Evolutionary conservation across 257 asterid species (phyloP).

Genomic region (Linderniella brevidens): DNA sequence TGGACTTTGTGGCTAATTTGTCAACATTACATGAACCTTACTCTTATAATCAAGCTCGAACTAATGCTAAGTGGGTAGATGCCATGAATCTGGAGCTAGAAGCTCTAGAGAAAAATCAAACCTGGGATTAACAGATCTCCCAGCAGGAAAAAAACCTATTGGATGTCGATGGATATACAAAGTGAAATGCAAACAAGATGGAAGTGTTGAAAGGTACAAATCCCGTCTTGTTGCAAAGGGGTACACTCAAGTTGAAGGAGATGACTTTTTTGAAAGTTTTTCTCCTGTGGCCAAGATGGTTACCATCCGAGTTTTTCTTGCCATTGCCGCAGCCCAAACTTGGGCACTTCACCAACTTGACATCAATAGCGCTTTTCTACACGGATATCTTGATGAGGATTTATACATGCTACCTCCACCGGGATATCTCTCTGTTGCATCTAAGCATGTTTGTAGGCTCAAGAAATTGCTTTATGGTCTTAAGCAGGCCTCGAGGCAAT

Average conservation of each 20-base stretch:
- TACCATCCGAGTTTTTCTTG: neutral
- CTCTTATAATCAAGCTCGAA: neutral
- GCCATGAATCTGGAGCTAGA: neutral
- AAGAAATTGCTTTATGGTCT: neutral
- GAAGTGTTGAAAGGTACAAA: too few relatives aligned
- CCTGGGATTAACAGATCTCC: neutral
- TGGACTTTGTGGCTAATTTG: neutral
- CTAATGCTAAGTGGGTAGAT: neutral
- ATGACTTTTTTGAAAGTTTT: neutral
- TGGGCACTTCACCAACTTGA: neutral
- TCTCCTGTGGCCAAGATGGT: neutral
- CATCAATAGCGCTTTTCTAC: neutral
- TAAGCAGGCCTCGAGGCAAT: neutral
- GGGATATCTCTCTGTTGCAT: neutral
- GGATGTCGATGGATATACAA: neutral
- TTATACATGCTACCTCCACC: neutral
- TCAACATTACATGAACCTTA: too few relatives aligned
- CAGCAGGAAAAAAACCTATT: neutral
- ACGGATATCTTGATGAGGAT: neutral
- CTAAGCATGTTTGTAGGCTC: neutral
- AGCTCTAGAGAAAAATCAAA: neutral
- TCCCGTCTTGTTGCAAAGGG: too few relatives aligned
- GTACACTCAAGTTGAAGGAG: too few relatives aligned
- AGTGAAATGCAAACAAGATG: too few relatives aligned
- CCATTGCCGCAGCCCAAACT: neutral